Evolutionary conservation across 345 rosid genomes (phyloP).

Genomic region (Eucalyptus camaldulensis): DNA sequence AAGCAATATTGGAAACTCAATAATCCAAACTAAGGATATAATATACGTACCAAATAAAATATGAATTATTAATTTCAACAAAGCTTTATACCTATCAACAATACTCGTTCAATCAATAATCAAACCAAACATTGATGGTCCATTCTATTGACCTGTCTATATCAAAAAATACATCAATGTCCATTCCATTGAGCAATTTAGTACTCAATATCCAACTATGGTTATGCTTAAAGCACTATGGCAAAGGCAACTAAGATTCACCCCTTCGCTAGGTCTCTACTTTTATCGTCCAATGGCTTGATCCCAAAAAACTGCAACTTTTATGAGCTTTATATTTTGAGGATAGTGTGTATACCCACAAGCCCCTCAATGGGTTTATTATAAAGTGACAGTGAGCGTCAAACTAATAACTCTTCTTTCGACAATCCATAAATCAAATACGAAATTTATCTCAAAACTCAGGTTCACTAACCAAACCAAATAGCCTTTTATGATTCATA

Average conservation of each 20-base stretch:
- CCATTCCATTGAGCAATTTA: neutral
- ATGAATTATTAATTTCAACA: too few relatives aligned
- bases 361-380: neutral
- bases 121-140: neutral
- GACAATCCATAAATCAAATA: neutral
- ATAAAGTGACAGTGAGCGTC: neutral
- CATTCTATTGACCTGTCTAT: neutral
- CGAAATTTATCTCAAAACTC: neutral
- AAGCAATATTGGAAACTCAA: neutral
- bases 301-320: neutral
- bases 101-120: too few relatives aligned
- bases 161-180: neutral
- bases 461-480: neutral
- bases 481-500: neutral
- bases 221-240: neutral
- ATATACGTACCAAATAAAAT: neutral
- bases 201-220: neutral
- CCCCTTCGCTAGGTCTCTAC: neutral
- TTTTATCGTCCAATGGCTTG: fast-evolving
- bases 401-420: neutral
- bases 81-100: neutral
- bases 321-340: neutral
- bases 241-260: neutral
- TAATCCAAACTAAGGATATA: neutral
- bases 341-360: neutral